phyloP scores from a whole-genome alignment of 163 green algal genomes.

The Trebouxia gelatinosa region DNA sequence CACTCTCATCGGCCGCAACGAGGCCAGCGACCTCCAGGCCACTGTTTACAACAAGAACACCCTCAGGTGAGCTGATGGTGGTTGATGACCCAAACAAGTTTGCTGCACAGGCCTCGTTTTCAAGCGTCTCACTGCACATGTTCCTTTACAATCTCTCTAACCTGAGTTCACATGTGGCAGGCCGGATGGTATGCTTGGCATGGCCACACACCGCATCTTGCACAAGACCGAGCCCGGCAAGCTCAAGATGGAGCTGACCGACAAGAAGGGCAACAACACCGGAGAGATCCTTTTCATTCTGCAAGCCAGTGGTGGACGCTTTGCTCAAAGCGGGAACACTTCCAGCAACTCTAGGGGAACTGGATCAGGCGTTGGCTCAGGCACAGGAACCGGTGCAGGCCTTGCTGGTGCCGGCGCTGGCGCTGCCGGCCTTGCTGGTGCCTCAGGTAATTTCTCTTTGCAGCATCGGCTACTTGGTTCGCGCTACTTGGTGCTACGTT shows the following conservation, averaged over 20 bases:
- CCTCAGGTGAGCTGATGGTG: background rate
- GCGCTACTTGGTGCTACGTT: too few species aligned
- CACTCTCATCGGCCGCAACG: background rate
- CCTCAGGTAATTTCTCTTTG: too few species aligned
- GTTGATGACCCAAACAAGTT: background rate
- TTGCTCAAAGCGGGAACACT: background rate
- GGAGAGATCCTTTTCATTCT: conserved; percentile 23
- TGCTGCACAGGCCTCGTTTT: background rate
- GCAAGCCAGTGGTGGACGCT: conserved; percentile 20
- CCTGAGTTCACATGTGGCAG: background rate
- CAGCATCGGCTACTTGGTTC: too few species aligned
- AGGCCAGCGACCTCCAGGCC: background rate
- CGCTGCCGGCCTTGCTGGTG: background rate
- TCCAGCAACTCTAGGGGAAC: background rate
- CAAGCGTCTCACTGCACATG: too few species aligned
- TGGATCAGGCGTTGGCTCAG: too few species aligned
- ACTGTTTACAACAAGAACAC: conserved; percentile 20
- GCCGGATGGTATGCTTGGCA: conserved; percentile 6
- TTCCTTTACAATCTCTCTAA: too few species aligned
- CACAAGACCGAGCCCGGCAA: conserved; percentile 1
- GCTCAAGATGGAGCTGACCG: conserved; percentile 6
- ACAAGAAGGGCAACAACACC: conserved; percentile 29
- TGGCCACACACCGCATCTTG: background rate
- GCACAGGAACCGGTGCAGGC: background rate
- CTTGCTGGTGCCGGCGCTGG: background rate